A percentile compares a stretch with the other conserved stretches of the same genome.
Conservation (phyloP, 768 basidiomycete species). For the Rhodosporidiobolus sp. region DNA sequence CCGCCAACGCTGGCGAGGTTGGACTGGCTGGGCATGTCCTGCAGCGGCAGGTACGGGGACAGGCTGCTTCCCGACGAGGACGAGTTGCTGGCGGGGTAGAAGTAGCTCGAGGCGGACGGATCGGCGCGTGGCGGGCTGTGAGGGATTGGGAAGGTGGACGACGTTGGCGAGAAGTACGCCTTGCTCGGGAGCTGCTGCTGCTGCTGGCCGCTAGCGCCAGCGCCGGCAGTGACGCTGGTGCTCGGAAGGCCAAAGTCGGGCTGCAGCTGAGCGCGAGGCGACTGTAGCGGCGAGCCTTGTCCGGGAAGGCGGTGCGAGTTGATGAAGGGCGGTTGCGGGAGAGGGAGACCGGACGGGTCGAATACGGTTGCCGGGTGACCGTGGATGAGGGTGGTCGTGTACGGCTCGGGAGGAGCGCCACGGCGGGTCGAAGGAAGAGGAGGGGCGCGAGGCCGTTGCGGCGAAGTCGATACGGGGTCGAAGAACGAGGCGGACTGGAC, state of each 20-base stretch:
- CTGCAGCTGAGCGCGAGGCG: slow-evolving; percentile 8
- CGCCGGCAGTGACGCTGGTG: background rate
- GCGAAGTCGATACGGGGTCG: slow-evolving; percentile 35
- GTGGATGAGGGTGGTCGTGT: slow-evolving; percentile 9
- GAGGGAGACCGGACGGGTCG: slow-evolving; percentile 6
- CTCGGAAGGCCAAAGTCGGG: slow-evolving; percentile 30
- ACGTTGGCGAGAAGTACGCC: slow-evolving; percentile 25
- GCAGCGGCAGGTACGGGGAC: slow-evolving; percentile 16
- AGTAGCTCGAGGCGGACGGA: slow-evolving; percentile 3
- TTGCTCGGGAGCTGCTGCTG: background rate
- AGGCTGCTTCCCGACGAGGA: background rate
- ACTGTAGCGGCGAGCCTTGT: background rate
- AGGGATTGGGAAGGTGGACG: slow-evolving; percentile 8
- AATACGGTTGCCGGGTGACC: slow-evolving; percentile 22
- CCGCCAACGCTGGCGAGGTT: background rate
- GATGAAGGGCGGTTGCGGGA: slow-evolving; percentile 14
- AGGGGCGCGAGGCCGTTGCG: slow-evolving; percentile 20
- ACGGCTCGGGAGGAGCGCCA: background rate
- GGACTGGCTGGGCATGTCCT: slow-evolving; percentile 9
- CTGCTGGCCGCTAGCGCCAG: background rate
- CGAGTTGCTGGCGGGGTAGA: background rate
- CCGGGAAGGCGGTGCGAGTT: slow-evolving; percentile 20
- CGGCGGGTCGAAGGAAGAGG: background rate
- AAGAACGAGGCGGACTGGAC: slow-evolving; percentile 16
- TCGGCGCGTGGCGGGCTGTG: slow-evolving; percentile 9